Conservation (phyloP, 1,284 basidiomycete species). For the Neotropicomus parvogracilis region DNA sequence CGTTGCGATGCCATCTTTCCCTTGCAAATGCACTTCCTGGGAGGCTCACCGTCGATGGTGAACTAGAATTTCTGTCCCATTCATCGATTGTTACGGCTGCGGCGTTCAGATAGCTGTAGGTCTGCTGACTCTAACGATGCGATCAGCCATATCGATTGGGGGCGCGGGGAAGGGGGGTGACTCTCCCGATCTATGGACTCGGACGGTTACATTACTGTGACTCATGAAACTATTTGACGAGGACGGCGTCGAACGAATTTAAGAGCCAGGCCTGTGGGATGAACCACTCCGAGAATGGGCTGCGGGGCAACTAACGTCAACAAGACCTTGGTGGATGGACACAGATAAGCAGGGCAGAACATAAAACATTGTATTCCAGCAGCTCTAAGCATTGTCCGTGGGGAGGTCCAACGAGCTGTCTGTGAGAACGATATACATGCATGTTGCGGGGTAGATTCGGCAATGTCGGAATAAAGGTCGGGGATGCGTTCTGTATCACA, state of each 20-base stretch:
- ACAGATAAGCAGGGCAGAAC: slow-evolving; percentile 1
- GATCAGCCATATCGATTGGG: no score
- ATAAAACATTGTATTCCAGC: slow-evolving; percentile 8
- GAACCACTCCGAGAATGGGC: no score
- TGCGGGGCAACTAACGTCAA: no score
- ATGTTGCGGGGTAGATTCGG: slow-evolving; percentile 11
- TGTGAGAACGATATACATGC: slow-evolving; percentile 19
- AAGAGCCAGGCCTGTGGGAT: no score
- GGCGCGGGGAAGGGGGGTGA: no score
- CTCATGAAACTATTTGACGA: no score
- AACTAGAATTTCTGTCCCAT: no score
- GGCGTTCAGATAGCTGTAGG: slow-evolving; percentile 39
- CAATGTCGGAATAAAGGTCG: slow-evolving; percentile 11
- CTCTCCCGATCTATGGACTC: no score
- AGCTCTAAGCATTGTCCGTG: slow-evolving; percentile 15
- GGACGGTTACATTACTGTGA: no score
- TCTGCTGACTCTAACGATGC: slow-evolving; percentile 49
- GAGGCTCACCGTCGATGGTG: slow-evolving; percentile 55
- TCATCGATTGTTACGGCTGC: slow-evolving; percentile 65
- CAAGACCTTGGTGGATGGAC: no score
- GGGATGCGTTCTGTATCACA: slow-evolving; percentile 9
- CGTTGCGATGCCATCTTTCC: slow-evolving; percentile 54
- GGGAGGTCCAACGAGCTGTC: slow-evolving; percentile 14
- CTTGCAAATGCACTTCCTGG: slow-evolving; percentile 52
- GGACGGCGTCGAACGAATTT: no score